phyloP scores from a whole-genome alignment of 2,329 filamentous ascomycete species.

The Lasiodiplodia sp. region DNA sequence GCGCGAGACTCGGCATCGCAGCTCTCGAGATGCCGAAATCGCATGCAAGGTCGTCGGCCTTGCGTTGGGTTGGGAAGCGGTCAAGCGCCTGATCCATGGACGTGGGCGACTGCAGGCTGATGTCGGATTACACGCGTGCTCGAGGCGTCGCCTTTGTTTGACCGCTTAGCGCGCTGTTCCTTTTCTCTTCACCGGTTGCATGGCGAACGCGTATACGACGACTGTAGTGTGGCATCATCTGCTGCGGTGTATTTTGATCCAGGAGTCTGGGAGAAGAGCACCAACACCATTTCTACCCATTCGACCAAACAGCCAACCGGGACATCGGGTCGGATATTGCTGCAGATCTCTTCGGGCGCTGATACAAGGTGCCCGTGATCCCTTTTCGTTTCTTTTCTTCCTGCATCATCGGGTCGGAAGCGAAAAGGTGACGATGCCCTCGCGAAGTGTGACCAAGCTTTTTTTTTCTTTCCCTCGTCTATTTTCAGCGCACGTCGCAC shows the following conservation, averaged over 20 bases:
- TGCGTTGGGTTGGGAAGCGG: no score
- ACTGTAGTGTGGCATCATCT: slow-evolving; percentile 1
- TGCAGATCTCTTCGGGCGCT: neutral
- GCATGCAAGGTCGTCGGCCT: no score
- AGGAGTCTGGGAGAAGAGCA: neutral
- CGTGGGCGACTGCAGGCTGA: neutral
- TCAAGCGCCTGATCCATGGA: neutral
- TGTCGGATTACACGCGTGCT: neutral
- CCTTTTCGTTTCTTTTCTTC: neutral
- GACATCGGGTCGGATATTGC: neutral
- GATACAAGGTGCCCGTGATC: neutral
- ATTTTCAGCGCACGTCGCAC: neutral
- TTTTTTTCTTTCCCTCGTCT: neutral
- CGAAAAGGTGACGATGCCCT: neutral
- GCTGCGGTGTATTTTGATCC: neutral
- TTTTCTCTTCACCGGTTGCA: neutral
- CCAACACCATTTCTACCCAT: neutral
- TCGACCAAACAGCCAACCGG: neutral
- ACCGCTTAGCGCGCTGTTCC: neutral
- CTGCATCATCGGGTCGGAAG: neutral
- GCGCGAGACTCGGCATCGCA: no score
- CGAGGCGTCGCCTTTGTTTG: neutral
- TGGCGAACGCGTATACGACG: neutral
- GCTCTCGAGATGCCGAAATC: no score
- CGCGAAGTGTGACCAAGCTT: neutral